Base-by-base conservation (phyloP, 225 moss, liverwort and hornwort species). In the Ulota crispa region DNA sequence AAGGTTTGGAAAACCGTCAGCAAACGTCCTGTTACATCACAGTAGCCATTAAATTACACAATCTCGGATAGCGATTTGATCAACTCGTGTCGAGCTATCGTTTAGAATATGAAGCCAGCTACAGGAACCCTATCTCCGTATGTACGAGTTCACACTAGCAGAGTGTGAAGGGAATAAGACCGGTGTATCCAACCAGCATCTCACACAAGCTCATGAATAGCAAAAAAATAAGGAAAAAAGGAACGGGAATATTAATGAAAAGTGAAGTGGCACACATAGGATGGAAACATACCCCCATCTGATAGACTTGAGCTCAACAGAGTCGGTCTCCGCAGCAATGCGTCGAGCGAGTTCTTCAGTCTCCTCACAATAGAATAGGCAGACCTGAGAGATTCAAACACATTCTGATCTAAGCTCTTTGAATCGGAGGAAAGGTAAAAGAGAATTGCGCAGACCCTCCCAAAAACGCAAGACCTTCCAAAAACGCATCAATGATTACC, bases 1-100 rank as follows among this genome's bases (percentile, higher is more conserved):
- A 60, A 99, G 84, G 72, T 96, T 99, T 9, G 98, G 98, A 80
- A 99, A 99, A 39, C 98, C 98, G 84, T 99, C 98, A 21, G 95
- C 92, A 47, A 99, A 99, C 57, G 93, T 93, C 86, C 95, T 98
- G 92, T 82, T 78, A 12, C 84, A 87, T 56, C 56, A 59, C 30
- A 77, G 13, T 42, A 32, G 66, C 66, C 20, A 9, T 71, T 41
- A 60, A 14, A 71, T 27, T 62, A 78, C 52, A 56, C n/a, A 72
- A 68, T 18, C 61, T 80, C 80, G 47, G 56, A 75, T 9, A 19
- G 53, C 30, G 41, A 20, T 19, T 30, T 47, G 47, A 30, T 73
- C 20, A 8, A 18, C 41, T 23, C 4, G 9, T n/a, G 19, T 24
- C 59, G 15, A 59, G 24, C 37, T n/a, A 26, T 9, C 5, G 11